phyloP scores from a whole-genome alignment of 31 red algal genomes.

The Asparagopsis taxiformis region DNA sequence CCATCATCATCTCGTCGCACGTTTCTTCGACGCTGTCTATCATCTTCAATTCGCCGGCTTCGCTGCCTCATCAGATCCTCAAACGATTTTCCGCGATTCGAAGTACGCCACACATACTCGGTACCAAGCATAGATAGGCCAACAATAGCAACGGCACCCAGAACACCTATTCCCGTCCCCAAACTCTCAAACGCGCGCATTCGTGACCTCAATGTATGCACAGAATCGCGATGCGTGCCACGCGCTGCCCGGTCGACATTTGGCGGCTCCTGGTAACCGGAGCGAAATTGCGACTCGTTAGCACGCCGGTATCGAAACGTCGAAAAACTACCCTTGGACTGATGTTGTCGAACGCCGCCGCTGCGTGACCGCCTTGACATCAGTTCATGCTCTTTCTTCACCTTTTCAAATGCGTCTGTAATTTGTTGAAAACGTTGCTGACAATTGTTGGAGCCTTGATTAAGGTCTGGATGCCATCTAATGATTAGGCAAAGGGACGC shows the following conservation, averaged over 20 bases:
- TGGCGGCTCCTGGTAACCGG: slow-evolving; percentile 8
- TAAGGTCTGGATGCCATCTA: slow-evolving; percentile 59
- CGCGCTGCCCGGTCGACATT: slow-evolving; percentile 1
- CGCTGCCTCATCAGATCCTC: slow-evolving; percentile 43
- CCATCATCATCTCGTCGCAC: too few species aligned
- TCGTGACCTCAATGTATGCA: background rate
- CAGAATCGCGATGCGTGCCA: background rate
- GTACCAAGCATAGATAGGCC: slow-evolving; percentile 15
- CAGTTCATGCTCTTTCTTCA: slow-evolving; percentile 16
- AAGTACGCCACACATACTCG: slow-evolving; percentile 34
- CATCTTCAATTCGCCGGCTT: background rate
- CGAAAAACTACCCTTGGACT: background rate
- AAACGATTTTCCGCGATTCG: slow-evolving; percentile 60
- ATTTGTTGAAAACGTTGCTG: slow-evolving; percentile 39
- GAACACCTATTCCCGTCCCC: slow-evolving; percentile 18
- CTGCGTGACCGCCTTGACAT: slow-evolving; percentile 11
- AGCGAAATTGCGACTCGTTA: background rate
- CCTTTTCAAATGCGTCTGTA: slow-evolving; percentile 54
- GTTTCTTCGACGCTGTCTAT: too few species aligned
- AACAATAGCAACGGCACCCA: background rate
- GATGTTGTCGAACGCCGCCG: background rate
- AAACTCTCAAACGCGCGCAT: slow-evolving; percentile 5
- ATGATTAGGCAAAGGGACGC: background rate
- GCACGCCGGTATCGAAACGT: background rate
- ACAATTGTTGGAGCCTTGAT: slow-evolving; percentile 29